A percentile compares a stretch with the other conserved stretches of the same genome.
Evolutionary conservation across 2,329 filamentous ascomycete genomes (phyloP).

Genomic region (Albophoma yamanashiensis): DNA sequence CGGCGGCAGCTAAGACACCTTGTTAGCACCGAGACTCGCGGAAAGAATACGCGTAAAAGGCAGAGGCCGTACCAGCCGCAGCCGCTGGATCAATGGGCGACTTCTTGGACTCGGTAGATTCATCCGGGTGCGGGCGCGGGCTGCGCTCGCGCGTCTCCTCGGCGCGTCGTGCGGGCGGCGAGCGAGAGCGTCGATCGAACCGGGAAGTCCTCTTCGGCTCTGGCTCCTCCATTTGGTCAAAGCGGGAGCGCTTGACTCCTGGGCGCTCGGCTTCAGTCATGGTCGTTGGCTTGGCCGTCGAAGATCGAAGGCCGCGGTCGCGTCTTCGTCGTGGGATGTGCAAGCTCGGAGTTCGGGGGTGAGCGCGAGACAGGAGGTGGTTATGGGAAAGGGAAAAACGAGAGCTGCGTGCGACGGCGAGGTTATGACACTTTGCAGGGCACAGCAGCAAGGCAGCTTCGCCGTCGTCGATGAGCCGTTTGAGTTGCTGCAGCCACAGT

Average conservation of each 20-base stretch:
- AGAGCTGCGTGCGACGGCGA: background rate
- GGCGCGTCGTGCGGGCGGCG: conserved; percentile 56
- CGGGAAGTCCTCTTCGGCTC: conserved; percentile 67
- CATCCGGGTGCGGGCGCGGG: conserved; percentile 44
- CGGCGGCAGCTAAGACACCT: conserved; percentile 56
- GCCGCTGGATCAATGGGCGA: conserved; percentile 57
- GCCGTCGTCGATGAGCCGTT: background rate
- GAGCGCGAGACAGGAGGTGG: background rate
- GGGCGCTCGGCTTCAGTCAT: conserved; percentile 72
- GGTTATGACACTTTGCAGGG: background rate
- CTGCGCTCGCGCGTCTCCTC: conserved; percentile 69
- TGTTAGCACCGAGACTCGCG: conserved; percentile 4
- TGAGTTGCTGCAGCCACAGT: background rate
- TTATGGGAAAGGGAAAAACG: background rate
- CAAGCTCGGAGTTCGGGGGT: background rate
- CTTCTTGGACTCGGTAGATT: conserved; percentile 33
- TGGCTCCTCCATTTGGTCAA: conserved; percentile 74
- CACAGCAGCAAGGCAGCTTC: background rate
- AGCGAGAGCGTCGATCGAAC: conserved; percentile 88
- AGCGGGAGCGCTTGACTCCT: conserved; percentile 74
- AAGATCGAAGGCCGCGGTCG: background rate
- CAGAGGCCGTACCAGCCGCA: conserved; percentile 54
- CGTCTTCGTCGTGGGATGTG: background rate
- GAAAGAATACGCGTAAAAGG: background rate
- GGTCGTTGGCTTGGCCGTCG: background rate